Evolutionary conservation across 768 basidiomycete species (phyloP).

Genomic region (Amanita phalloides): DNA sequence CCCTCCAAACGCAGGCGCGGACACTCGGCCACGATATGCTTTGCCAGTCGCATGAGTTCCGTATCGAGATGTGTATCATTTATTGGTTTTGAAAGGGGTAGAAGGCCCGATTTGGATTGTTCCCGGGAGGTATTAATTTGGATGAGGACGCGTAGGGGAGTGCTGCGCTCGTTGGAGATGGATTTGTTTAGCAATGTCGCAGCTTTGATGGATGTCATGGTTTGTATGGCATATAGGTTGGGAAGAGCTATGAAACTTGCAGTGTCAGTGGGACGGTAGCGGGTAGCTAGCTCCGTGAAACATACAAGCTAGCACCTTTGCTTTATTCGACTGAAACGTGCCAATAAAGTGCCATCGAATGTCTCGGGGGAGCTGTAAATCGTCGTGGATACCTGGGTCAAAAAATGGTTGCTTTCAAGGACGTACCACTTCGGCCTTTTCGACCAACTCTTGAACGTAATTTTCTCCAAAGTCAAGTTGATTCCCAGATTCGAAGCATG

Average conservation of each 20-base stretch:
- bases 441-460: constrained; percentile 87
- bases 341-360: constrained; percentile 99
- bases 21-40: constrained; percentile 60
- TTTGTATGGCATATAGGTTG: constrained; percentile 83
- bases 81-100: constrained; percentile 30
- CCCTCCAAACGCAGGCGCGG: constrained; percentile 71
- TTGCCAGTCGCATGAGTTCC: constrained; percentile 58
- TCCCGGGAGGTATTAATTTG: constrained; percentile 98
- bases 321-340: constrained; percentile 87
- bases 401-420: neutral
- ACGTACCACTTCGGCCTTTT: constrained; percentile 67
- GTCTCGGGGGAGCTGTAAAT: constrained; percentile 63
- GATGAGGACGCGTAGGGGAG: constrained; percentile 70
- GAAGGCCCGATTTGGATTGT: constrained; percentile 77
- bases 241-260: constrained; percentile 53
- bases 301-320: constrained; percentile 77
- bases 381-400: neutral
- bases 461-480: constrained; percentile 97
- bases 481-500: constrained; percentile 61
- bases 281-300: neutral
- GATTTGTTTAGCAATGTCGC: constrained; percentile 74
- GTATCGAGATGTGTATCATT: constrained; percentile 19
- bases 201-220: constrained; percentile 70
- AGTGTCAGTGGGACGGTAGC: neutral
- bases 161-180: constrained; percentile 40